Evolutionary conservation across 306 rosid species (phyloP), one percentile per base, ranked within the genome.

Genomic region (Glycyrrhiza uralensis): DNA sequence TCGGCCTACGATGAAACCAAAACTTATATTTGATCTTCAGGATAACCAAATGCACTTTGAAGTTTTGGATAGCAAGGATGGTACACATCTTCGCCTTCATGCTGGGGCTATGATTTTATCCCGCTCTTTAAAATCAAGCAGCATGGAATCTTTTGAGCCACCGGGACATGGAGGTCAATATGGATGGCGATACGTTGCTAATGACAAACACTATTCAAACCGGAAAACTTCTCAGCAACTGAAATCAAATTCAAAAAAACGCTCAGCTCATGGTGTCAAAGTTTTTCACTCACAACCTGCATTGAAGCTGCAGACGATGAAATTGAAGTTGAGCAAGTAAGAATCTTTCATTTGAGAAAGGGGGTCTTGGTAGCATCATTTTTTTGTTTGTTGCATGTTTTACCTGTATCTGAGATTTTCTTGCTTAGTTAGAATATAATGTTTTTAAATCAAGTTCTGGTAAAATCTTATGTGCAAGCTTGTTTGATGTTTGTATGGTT

Each of bases 21-120:
- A 89, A 83, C 96, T 93, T 36, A 93, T 93, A 30, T 84, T 89
- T 77, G 98, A 93, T 89, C 97, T 93, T 71, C 90, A 89, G 78
- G 98, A 93, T 83, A 93, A 91, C 81, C 94, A 91, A 56, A 93
- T 93, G 98, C 94, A 91, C 82, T 93, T 91, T 71, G 97, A 93
- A 86, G 83, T 93, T 72, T 79, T 83, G 79, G 97, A 93, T 77
- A 66, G 76, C 82, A 83, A 81, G 66, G 91, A 91, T 49, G 71
- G 79, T 56, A 83, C 81, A 28, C 85, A 89, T 83, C 86, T 93
- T 54, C 79, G 72, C 79, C 87, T 89, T 75, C 98, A 89, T 86
- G 92, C 98, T 0, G 94, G 98, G 73, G 97, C 98, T 63, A 89
- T 91, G 96, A 83, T 91, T 61, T 79, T 91, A 58, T 79, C 84